Base-by-base conservation (phyloP, 176 grass and related monocot genomes). In the Ananas comosus region DNA sequence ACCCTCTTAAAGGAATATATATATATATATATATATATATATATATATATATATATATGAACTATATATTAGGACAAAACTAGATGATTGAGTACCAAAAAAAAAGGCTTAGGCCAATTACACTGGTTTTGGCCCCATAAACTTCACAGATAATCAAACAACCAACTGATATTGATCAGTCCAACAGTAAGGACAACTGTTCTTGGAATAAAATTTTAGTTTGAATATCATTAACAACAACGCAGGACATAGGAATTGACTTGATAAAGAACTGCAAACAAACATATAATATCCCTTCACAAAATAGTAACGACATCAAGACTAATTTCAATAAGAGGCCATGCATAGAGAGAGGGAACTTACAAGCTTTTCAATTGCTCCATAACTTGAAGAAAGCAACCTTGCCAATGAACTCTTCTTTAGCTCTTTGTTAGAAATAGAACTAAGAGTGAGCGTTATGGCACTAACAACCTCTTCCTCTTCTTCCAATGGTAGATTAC, bases 401-500 rank as follows among this genome's bases (percentile, higher is more conserved):
- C 82, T 87, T 5, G 77, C 85, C 64, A 97, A 42, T 29, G 79
- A 97, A 86, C 53, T 88, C 75, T 87, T 92, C 84, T 84, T 90
- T 13, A 90, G 72, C 53, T 90, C 86, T 76, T 80, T 90, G 42
- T 88, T 80, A 13, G 57, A 72, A 85, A 87, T 70, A 22, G 75
- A 83, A 92, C 82, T 77, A 56, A 97, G 78, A 71, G 84, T 74
- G 27, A 87, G 89, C 23, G 86, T 85, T 81, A 97, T 83, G 50
- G 93, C 89, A 87, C 82, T 76, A 47, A 90, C 64, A 52, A 97
- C 76, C 68, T 86, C 89, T 74, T 92, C 89, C 76, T 97, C 93
- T 59, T 97, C 92, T 80, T 90, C 79, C 70, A 83, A 75, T 70
- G 74, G 83, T 16, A 97, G 70, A 50, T 85, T 85, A 50, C 82